phyloP scores from a whole-genome alignment of 331 rosid species.

The Malus hybrid region DNA sequence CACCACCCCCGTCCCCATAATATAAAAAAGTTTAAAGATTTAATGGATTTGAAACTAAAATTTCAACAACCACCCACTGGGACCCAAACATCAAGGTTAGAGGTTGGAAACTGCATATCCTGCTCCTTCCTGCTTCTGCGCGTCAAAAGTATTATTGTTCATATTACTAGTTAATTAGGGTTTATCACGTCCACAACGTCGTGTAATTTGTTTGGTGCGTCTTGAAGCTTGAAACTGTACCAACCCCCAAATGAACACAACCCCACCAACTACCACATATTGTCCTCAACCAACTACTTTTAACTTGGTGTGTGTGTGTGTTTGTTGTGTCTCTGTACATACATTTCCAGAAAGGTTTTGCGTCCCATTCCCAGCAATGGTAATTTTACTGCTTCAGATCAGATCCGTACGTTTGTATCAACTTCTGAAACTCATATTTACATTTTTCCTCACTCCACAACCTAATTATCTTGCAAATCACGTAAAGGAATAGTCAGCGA shows the following conservation, averaged over 20 bases:
- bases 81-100: background rate
- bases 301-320: background rate
- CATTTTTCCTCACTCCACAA: no score
- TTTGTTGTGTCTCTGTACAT: background rate
- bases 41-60: background rate
- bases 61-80: background rate
- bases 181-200: no score
- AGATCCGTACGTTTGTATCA: background rate
- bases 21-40: background rate
- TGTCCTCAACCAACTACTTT: slow-evolving; percentile 1
- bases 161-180: no score
- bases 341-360: background rate
- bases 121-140: background rate
- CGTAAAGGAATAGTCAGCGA: no score
- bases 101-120: background rate
- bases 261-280: background rate
- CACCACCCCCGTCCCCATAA: background rate
- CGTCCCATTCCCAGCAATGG: background rate
- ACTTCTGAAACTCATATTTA: no score
- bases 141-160: no score
- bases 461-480: no score
- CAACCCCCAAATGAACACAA: slow-evolving; percentile 1
- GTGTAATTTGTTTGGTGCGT: background rate
- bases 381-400: background rate
- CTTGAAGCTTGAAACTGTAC: background rate